Evolutionary conservation across 495 filamentous ascomycete genomes (phyloP).

Genomic region (Chaetomium fimeti): DNA sequence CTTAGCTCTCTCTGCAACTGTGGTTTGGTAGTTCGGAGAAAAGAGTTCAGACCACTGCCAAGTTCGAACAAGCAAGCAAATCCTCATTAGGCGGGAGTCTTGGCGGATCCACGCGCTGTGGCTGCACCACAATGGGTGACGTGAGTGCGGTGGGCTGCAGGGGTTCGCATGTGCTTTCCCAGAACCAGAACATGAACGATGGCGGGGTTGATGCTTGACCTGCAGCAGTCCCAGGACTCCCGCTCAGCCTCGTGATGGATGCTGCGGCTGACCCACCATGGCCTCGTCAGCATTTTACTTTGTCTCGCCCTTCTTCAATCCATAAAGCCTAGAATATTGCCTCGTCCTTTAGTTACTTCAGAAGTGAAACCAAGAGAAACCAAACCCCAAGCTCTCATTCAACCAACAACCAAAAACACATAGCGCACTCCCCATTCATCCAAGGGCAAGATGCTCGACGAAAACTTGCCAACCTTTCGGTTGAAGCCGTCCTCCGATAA

Average conservation of each 20-base stretch:
- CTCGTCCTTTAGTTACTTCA: neutral
- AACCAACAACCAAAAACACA: neutral
- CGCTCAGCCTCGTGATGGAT: conserved; percentile 17
- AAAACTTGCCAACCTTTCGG: conserved; percentile 73
- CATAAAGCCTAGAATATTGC: neutral
- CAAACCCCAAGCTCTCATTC: neutral
- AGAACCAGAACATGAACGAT: neutral
- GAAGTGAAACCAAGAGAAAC: neutral
- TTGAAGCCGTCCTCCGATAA: conserved; percentile 44
- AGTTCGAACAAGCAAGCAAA: no score
- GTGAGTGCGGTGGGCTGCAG: conserved; percentile 4
- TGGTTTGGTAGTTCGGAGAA: neutral
- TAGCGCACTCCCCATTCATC: neutral
- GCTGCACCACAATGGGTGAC: neutral
- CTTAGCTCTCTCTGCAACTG: neutral
- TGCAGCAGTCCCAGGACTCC: neutral
- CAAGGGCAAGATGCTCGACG: conserved; percentile 73
- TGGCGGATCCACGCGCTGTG: neutral
- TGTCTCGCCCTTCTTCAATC: neutral
- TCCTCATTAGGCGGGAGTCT: neutral
- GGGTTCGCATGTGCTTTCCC: neutral
- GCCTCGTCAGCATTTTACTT: conserved; percentile 4
- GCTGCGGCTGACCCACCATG: conserved; percentile 10
- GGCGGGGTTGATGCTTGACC: conserved; percentile 5
- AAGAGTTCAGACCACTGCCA: neutral